Evolutionary conservation across 1,139 yeast genomes (phyloP).

Genomic region (Pichia inconspicua): DNA sequence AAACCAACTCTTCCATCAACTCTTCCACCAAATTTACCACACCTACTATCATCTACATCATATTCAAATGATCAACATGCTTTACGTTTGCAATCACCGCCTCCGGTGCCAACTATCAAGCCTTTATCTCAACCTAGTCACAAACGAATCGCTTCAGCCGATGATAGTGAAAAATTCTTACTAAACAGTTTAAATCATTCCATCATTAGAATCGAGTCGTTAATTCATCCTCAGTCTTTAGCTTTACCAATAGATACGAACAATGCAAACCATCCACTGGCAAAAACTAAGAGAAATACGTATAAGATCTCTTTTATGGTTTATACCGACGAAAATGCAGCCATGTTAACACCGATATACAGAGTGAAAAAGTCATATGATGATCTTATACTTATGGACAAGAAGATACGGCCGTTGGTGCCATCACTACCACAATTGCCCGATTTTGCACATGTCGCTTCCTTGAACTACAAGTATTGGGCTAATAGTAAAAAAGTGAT

Average conservation of each 20-base stretch:
- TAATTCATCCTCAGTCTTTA: conserved; percentile 33
- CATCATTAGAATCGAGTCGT: conserved; percentile 45
- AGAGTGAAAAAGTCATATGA: conserved; percentile 21
- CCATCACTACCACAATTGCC: conserved; percentile 49
- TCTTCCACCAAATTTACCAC: not conserved
- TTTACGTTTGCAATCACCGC: not conserved
- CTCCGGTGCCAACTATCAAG: conserved; percentile 4
- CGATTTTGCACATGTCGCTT: conserved; percentile 37
- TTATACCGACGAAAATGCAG: conserved; percentile 21
- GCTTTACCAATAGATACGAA: conserved; percentile 7
- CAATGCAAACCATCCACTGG: not conserved
- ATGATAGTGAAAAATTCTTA: conserved; percentile 20
- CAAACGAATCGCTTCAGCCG: conserved; percentile 1
- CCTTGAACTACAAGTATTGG: conserved; percentile 25
- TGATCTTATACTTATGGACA: conserved; percentile 21
- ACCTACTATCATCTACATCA: not conserved
- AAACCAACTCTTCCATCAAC: not conserved
- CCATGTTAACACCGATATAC: conserved; percentile 24
- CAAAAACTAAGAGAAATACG: conserved; percentile 25
- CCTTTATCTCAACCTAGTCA: conserved; percentile 4
- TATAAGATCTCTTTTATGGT: conserved; percentile 25
- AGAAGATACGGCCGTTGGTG: conserved; percentile 17
- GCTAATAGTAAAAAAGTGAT: conserved; percentile 25
- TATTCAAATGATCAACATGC: not conserved
- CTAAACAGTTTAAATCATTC: conserved; percentile 54